phyloP scores from a whole-genome alignment of 2,329 filamentous ascomycete genomes.

The Fusarium albosuccineum region DNA sequence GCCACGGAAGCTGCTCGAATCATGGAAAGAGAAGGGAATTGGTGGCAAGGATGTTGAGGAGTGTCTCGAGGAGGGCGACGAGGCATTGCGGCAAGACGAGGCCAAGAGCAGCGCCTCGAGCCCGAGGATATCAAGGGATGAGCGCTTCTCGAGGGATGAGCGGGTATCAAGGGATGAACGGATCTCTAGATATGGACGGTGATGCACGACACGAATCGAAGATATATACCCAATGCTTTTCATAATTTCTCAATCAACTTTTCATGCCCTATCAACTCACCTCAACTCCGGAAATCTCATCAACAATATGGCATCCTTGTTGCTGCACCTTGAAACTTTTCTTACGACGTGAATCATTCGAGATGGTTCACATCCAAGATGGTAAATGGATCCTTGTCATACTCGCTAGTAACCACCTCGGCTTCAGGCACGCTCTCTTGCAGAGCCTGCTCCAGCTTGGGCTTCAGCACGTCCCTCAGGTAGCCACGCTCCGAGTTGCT shows the following conservation, averaged over 20 bases:
- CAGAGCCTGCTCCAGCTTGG: slow-evolving; percentile 72
- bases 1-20: slow-evolving; percentile 63
- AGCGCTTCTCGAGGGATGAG: slow-evolving; percentile 34
- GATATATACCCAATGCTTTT: slow-evolving; percentile 38
- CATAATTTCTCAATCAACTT: slow-evolving; percentile 4
- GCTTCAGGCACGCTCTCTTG: slow-evolving; percentile 63
- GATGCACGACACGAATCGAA: slow-evolving; percentile 25
- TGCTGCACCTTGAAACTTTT: background rate
- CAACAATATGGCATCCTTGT: background rate
- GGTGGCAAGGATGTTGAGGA: slow-evolving; percentile 68
- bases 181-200: slow-evolving; percentile 27
- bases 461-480: slow-evolving; percentile 76
- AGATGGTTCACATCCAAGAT: slow-evolving; percentile 70
- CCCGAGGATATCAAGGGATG: slow-evolving; percentile 39
- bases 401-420: slow-evolving; percentile 79
- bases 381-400: slow-evolving; percentile 89
- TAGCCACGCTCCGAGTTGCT: slow-evolving; percentile 93
- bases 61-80: slow-evolving; percentile 68
- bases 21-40: slow-evolving; percentile 67
- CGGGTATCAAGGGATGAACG: slow-evolving; percentile 35
- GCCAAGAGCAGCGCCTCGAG: slow-evolving; percentile 33
- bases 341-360: slow-evolving; percentile 28
- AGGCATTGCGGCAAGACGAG: slow-evolving; percentile 53
- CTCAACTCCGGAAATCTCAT: slow-evolving; percentile 14
- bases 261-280: background rate